A percentile compares a stretch with the other conserved stretches of the same genome.
Conservation (phyloP, 495 filamentous ascomycete species). For the Penicillium mononematosum region DNA sequence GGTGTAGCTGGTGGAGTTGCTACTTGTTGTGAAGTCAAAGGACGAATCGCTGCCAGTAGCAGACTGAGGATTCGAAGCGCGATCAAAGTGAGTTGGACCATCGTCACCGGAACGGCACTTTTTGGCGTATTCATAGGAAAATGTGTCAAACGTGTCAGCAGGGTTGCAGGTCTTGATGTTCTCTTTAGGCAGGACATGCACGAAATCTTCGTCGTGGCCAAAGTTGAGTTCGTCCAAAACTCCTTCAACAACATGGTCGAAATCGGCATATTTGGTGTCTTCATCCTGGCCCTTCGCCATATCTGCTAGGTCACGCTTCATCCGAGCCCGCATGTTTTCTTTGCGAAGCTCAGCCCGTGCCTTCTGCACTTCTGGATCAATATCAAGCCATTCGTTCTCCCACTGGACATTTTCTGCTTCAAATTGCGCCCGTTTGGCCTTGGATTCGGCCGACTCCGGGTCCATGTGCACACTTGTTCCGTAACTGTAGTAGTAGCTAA, state of each 20-base stretch:
- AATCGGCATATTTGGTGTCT: neutral
- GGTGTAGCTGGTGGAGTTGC: neutral
- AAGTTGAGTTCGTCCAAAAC: neutral
- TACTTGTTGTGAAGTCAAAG: neutral
- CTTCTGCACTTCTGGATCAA: constrained; percentile 14
- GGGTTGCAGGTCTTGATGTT: neutral
- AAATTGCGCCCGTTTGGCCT: constrained; percentile 22
- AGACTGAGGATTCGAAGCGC: neutral
- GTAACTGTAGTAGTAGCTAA: constrained; percentile 17
- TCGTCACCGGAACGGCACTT: neutral
- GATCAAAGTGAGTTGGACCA: neutral
- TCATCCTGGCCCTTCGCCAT: neutral
- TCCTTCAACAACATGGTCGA: neutral
- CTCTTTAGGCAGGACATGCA: neutral
- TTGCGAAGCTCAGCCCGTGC: constrained; percentile 11
- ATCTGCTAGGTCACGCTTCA: constrained; percentile 16
- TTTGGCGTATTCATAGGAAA: neutral
- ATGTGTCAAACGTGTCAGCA: neutral
- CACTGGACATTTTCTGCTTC: constrained; percentile 17
- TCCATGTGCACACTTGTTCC: constrained; percentile 37
- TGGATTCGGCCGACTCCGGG: constrained; percentile 25
- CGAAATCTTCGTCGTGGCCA: neutral
- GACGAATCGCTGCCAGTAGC: neutral
- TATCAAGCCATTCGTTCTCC: constrained; percentile 14
- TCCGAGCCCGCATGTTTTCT: constrained; percentile 13